Percentiles rank a stretch among this genome's conserved stretches.
Evolutionary conservation across 1,284 basidiomycete species (phyloP).

Genomic region (Polyporus tsugae): DNA sequence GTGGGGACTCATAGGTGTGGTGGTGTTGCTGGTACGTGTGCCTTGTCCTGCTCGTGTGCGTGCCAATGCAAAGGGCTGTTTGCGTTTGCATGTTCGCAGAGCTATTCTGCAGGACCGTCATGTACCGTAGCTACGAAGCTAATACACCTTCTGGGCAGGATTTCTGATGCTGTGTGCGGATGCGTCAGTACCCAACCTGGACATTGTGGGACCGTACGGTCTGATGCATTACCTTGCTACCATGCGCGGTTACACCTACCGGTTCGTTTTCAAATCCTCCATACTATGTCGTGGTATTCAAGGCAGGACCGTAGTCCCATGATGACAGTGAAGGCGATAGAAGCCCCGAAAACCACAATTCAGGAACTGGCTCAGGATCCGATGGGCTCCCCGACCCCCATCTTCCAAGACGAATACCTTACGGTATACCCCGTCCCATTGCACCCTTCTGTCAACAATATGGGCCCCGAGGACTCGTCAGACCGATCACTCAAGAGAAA

Average conservation of each 20-base stretch:
- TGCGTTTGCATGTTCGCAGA: constrained; percentile 7
- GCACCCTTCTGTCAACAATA: constrained; percentile 33
- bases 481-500: constrained; percentile 40
- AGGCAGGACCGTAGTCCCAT: constrained; percentile 50
- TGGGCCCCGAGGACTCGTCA: background rate
- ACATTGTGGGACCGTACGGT: constrained; percentile 79
- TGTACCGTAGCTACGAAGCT: constrained; percentile 15
- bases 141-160: constrained; percentile 53
- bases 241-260: constrained; percentile 67
- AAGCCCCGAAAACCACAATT: constrained; percentile 48
- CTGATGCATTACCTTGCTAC: constrained; percentile 76
- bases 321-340: constrained; percentile 55
- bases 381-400: constrained; percentile 35
- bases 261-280: constrained; percentile 53
- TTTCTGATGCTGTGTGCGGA: constrained; percentile 88
- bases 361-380: constrained; percentile 27
- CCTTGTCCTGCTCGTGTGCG: background rate
- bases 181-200: constrained; percentile 62
- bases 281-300: background rate
- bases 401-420: constrained; percentile 72
- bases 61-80: constrained; percentile 4
- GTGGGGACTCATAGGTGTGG: constrained; percentile 65
- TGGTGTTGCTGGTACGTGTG: constrained; percentile 74
- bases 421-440: constrained; percentile 71
- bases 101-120: background rate